phyloP scores from a whole-genome alignment of 805 yeast genomes.

The Yarrowia yakushimensis region DNA sequence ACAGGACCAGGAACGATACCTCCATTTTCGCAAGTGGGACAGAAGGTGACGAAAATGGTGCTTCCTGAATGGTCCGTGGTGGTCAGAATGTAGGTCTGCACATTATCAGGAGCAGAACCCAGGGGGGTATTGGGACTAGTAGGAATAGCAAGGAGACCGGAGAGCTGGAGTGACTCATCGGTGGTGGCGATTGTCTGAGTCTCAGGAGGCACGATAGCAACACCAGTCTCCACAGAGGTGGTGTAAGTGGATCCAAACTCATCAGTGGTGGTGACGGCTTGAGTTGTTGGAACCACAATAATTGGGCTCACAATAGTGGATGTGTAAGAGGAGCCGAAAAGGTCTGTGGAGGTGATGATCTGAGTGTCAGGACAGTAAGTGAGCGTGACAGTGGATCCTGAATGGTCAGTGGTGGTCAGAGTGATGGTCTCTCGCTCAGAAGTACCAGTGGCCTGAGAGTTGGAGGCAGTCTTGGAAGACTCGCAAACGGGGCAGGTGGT shows the following conservation, averaged over 20 bases:
- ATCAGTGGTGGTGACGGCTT: background rate
- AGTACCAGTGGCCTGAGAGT: too few species aligned
- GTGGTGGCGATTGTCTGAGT: conserved; percentile 14
- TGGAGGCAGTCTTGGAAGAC: background rate
- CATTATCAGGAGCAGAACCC: background rate
- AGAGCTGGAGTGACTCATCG: too few species aligned
- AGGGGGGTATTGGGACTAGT: background rate
- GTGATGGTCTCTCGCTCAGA: background rate
- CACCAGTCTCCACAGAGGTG: too few species aligned
- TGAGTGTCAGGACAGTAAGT: too few species aligned
- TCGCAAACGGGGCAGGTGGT: conserved; percentile 8
- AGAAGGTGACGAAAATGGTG: background rate
- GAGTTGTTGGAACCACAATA: too few species aligned
- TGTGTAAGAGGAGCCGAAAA: too few species aligned
- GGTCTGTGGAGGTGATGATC: too few species aligned
- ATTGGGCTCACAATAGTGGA: too few species aligned
- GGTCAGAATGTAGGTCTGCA: background rate
- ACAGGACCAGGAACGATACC: background rate
- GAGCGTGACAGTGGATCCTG: background rate
- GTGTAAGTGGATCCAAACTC: background rate
- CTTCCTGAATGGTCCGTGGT: background rate
- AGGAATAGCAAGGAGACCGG: background rate
- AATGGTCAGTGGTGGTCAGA: background rate
- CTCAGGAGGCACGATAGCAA: background rate
- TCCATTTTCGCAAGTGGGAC: background rate